Base-by-base conservation (phyloP, 768 basidiomycete species). In the Calocybe indica region DNA sequence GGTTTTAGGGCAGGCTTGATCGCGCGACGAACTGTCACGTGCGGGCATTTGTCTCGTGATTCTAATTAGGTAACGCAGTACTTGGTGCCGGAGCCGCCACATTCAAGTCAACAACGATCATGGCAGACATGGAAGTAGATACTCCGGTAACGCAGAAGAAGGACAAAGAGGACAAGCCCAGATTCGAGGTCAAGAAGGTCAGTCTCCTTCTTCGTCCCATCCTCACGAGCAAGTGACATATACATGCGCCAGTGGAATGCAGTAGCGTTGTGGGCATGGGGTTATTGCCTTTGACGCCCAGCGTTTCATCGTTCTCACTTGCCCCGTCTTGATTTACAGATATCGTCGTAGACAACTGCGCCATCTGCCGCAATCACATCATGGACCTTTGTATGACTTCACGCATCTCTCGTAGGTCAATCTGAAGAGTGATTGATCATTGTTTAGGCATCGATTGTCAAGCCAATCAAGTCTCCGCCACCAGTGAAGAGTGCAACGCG, bases 181-280 rank as follows among this genome's bases (percentile, higher is more conserved):
- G 90, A 52, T 99, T 99, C 62, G 94, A 98, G 67, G 96, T 99
- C 54, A 99, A 99, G 79, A 98, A 99, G 90, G 95, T 95, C 46
- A 38, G 67, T 55, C 48, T 31, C 28, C 29, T 40, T 32, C 28
- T 34, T 6, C 28, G 3, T 45, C 10, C 28, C 45, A 46, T 15
- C 7, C 14, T 30, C n/a, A 3, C 34, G 44, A 35, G n/a, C 44
- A n/a, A 34, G 41, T 36, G 37, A 6, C 30, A 44, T 22, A 28
- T 13, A 32, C 29, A n/a, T 6, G 13, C 10, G 52, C 37, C 14
- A 99, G 96, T 99, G 96, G 96, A 97, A 98, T 60, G 96, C 96
- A 9, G 96, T 98, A 45, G 79, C 96, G 1, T 75, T 99, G 0
- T 99, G 96, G 96, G 92, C 96, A 13, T 98, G 96, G 95, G 94